Conservation (phyloP, 2,329 filamentous ascomycete species). For the Ophiocordyceps camponoti-leonardi region DNA sequence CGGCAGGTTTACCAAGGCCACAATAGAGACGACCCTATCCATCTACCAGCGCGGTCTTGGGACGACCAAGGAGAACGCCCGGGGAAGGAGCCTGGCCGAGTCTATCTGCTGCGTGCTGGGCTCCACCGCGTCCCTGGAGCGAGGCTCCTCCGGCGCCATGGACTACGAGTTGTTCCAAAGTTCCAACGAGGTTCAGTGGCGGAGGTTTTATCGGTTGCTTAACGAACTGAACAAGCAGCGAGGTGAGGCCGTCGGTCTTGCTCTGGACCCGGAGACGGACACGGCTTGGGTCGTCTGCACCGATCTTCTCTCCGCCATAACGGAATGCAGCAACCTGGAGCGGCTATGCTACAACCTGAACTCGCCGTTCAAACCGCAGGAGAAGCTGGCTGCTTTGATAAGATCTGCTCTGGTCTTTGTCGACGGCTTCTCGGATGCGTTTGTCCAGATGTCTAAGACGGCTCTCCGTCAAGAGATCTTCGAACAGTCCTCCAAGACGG, state of each 20-base stretch:
- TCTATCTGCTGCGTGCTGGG: conserved; percentile 58
- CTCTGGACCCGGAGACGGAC: conserved; percentile 51
- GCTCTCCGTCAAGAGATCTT: conserved; percentile 59
- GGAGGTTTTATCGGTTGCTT: conserved; percentile 71
- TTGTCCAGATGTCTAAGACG: conserved; percentile 49
- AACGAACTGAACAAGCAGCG: conserved; percentile 74
- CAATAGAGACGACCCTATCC: conserved; percentile 65
- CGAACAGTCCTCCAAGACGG: conserved; percentile 51
- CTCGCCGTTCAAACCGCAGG: conserved; percentile 31
- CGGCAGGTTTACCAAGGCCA: conserved; percentile 62
- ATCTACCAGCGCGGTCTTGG: conserved; percentile 57
- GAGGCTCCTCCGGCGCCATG: conserved; percentile 43
- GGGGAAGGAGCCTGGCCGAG: conserved; percentile 49
- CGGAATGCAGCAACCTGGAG: conserved; percentile 66
- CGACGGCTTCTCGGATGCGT: conserved; percentile 50
- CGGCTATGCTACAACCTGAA: conserved; percentile 51
- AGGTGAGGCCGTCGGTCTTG: conserved; percentile 64
- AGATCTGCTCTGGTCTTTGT: conserved; percentile 54
- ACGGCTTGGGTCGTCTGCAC: conserved; percentile 75
- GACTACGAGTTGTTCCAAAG: conserved; percentile 61
- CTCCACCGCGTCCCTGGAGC: conserved; percentile 48
- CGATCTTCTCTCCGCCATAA: conserved; percentile 62
- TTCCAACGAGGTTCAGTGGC: conserved; percentile 72
- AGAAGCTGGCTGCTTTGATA: conserved; percentile 44
- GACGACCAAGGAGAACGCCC: conserved; percentile 17